These are phyloP conservation scores for Exobasidium cylindrosporum DNA, from an alignment of 1,284 basidiomycete genomes.

Conservation along the genomic window DNA sequence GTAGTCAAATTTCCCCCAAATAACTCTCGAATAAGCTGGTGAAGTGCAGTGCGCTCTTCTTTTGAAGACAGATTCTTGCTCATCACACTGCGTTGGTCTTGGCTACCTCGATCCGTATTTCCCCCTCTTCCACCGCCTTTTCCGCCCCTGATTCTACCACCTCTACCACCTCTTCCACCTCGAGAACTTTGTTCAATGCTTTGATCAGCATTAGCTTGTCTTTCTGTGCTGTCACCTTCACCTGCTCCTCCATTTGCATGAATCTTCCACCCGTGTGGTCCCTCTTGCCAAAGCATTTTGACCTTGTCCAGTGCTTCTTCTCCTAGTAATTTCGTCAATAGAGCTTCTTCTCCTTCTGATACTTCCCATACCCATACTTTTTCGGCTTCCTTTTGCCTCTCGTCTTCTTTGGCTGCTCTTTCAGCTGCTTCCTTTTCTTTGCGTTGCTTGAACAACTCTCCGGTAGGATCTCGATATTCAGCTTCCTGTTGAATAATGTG, in stretches of 20 bases:
- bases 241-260: constrained; percentile 63
- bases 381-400: constrained; percentile 2
- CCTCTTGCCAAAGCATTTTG: constrained; percentile 16
- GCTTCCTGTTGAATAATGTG: constrained; percentile 7
- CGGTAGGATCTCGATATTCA: constrained; percentile 12
- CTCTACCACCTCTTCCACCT: constrained; percentile 15
- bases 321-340: constrained; percentile 15
- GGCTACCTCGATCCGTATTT: not conserved
- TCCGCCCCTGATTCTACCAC: constrained; percentile 4
- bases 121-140: constrained; percentile 3
- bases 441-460: not conserved
- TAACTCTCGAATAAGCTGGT: constrained; percentile 74
- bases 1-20: constrained; percentile 81
- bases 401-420: constrained; percentile 4
- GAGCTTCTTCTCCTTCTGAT: not conserved
- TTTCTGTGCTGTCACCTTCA: not conserved
- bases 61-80: constrained; percentile 77
- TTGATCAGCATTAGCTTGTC: constrained; percentile 1
- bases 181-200: constrained; percentile 12
- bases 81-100: constrained; percentile 17
- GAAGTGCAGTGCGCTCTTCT: constrained; percentile 73
- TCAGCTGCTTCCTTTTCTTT: constrained; percentile 13
- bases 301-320: constrained; percentile 10
- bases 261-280: constrained; percentile 13
- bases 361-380: constrained; percentile 1